These are phyloP conservation scores for Tetraselmis chui DNA, from an alignment of 139 green algal species.

Conservation along the genomic window DNA sequence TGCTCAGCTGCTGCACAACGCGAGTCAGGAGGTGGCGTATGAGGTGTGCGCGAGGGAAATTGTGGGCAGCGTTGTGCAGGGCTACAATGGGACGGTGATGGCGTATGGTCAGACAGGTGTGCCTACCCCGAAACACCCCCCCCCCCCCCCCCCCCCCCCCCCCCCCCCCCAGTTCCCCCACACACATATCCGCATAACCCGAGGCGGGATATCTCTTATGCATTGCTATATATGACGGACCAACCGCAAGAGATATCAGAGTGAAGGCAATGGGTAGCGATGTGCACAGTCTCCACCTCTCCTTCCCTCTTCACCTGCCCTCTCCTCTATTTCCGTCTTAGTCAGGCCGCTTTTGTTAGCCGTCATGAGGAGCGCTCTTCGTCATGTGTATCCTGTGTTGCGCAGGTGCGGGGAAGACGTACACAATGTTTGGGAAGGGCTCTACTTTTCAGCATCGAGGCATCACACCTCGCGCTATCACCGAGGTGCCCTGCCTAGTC, in stretches of 20 bases:
- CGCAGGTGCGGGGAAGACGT: slow-evolving; percentile 56
- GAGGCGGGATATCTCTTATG: no score
- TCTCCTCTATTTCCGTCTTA: no score
- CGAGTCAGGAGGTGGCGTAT: not conserved
- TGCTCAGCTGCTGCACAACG: not conserved
- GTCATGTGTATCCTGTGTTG: not conserved
- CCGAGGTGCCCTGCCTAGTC: no score
- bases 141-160: not conserved
- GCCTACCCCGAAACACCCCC: no score
- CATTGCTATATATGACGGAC: not conserved
- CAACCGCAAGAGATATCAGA: not conserved
- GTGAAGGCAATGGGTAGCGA: not conserved
- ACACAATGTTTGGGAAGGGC: slow-evolving; percentile 50
- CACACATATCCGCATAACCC: no score
- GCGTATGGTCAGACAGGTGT: slow-evolving; percentile 41
- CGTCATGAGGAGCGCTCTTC: no score
- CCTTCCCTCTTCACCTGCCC: no score
- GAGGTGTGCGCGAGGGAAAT: slow-evolving; percentile 24
- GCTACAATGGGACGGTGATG: slow-evolving; percentile 45
- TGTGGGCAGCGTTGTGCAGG: slow-evolving; percentile 30
- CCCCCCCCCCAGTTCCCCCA: no score
- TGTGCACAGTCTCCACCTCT: not conserved
- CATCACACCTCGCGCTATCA: slow-evolving; percentile 42
- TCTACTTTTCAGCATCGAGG: slow-evolving; percentile 46
- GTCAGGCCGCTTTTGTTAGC: no score